These are phyloP conservation scores for Ceratobasidium sp. DNA, from an alignment of 1,284 basidiomycete species.

Conservation along the genomic window DNA sequence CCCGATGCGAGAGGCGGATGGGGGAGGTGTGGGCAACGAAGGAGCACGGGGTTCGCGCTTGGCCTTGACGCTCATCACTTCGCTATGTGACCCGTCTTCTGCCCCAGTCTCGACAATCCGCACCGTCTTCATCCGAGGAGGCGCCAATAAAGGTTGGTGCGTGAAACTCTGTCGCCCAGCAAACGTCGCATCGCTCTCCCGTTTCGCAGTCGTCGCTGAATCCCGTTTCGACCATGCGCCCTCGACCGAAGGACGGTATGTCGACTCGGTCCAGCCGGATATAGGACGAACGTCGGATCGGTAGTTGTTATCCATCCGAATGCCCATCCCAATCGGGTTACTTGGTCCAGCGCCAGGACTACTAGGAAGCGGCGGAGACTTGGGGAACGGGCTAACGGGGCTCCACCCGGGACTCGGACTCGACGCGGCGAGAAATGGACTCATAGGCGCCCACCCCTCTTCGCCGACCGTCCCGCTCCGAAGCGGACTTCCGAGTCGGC, in stretches of 20 bases:
- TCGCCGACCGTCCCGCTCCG: background rate
- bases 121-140: constrained; percentile 25
- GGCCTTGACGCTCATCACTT: background rate
- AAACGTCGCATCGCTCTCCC: constrained; percentile 19
- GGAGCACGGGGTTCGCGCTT: background rate
- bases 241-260: constrained; percentile 19
- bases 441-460: background rate
- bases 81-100: background rate
- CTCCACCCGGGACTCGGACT: constrained; percentile 22
- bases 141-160: background rate
- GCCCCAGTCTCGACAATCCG: constrained; percentile 14
- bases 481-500: constrained; percentile 22
- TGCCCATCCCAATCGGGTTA: constrained; percentile 7
- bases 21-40: background rate
- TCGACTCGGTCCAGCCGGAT: constrained; percentile 27
- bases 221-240: background rate
- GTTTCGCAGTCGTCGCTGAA: constrained; percentile 23
- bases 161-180: constrained; percentile 3
- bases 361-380: background rate
- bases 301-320: background rate
- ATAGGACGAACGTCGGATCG: constrained; percentile 24
- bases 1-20: background rate
- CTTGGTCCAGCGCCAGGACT: background rate
- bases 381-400: background rate
- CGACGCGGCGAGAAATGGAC: background rate